Conservation (phyloP, 2,329 filamentous ascomycete species). For the Aspergillus quadrilineatus region DNA sequence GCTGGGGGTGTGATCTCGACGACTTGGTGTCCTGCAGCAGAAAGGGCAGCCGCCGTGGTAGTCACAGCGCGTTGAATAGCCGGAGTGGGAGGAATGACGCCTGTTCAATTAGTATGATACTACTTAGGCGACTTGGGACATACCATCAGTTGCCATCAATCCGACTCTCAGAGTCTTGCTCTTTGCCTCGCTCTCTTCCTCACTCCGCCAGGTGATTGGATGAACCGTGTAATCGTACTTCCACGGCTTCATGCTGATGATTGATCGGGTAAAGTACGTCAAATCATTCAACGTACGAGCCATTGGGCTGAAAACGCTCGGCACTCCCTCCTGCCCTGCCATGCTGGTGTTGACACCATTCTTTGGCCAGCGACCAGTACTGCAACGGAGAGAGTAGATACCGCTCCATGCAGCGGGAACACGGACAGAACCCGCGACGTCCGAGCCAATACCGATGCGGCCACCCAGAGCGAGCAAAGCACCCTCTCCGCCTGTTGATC, state of each 20-base stretch:
- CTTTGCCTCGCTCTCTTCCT: constrained; percentile 59
- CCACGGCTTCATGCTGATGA: constrained; percentile 84
- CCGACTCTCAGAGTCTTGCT: constrained; percentile 70
- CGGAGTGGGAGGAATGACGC: constrained; percentile 81
- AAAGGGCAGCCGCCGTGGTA: constrained; percentile 67
- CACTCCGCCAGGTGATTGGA: constrained; percentile 73
- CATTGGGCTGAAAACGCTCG: constrained; percentile 91
- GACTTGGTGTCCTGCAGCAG: constrained; percentile 72
- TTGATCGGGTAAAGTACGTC: constrained; percentile 74
- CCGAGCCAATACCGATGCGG: constrained; percentile 84
- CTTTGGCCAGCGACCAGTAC: constrained; percentile 88
- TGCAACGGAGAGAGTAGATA: constrained; percentile 82
- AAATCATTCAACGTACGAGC: constrained; percentile 79
- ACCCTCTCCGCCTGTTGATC: constrained; percentile 81
- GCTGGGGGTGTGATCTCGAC: constrained; percentile 64
- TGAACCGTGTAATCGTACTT: constrained; percentile 83
- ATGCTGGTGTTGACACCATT: constrained; percentile 80
- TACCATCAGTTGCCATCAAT: constrained; percentile 70
- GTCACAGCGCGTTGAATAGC: constrained; percentile 77
- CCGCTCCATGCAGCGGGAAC: constrained; percentile 86
- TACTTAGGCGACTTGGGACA: constrained; percentile 1
- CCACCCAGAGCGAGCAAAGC: constrained; percentile 79
- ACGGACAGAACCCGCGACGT: constrained; percentile 86
- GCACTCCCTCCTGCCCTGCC: constrained; percentile 87
- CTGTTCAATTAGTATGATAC: constrained; percentile 24